Base-by-base conservation (phyloP, 1,139 yeast species). In the Zygosaccharomyces pseudobailii region DNA sequence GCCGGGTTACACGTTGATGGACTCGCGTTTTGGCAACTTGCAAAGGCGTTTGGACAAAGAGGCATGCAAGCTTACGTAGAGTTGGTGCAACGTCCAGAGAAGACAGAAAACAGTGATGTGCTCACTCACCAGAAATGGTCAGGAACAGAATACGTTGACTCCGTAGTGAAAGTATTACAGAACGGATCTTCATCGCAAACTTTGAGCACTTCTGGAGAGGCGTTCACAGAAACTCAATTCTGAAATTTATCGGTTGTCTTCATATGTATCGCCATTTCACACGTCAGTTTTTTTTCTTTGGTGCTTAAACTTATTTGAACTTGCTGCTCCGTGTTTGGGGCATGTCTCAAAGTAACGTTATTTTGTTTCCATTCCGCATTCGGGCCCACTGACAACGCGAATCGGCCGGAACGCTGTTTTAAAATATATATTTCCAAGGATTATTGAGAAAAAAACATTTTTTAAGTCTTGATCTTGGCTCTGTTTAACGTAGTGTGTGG, bases 51-150 rank as follows among this genome's bases (percentile, higher is more conserved):
- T 65, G 70, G 68, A 52, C 57, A 63, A 2, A 71, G 75, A 6
- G 83, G 83, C 4, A 79, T 78, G 83, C 66, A 70, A 56, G 81
- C 82, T 0, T 78, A 78, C 56, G 81, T 78, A 17, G 75, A 76
- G 20, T 56, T 71, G 36, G 76, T 78, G 3, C 83, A 78, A 61
- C 61, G 62, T 25, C 64, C 65, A 49, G 82, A 79, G 56, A 70
- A 68, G 56, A 71, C 64, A 17, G 50, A 68, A 9, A 69, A 70
- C 2, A 74, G 80, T 53, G 83, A 78, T 55, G 73, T 78, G 6
- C 64, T 78, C 53, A 78, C 80, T 6, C 83, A 78, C 55, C 83
- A 78, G 59, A 75, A 72, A 53, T 78, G 83, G 83, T 75, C 80
- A 4, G 83, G 83, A 6, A 80, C 80, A 13, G 74, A 75, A 54